Conservation (phyloP, 2,329 filamentous ascomycete genomes). For the Fusarium decemcellulare region DNA sequence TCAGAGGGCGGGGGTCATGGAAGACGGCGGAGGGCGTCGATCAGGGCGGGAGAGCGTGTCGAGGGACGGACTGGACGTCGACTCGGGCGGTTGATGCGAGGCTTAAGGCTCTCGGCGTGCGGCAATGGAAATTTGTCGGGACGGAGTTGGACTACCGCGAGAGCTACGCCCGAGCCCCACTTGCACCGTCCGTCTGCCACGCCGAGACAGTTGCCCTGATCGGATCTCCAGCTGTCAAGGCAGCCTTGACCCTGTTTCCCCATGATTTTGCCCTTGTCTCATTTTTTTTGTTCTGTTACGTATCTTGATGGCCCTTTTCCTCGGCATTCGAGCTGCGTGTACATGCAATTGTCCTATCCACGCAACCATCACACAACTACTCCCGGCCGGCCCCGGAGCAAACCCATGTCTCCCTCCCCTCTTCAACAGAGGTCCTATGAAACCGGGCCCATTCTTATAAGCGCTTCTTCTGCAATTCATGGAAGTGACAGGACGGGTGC, state of each 20-base stretch:
- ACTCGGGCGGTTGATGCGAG: slow-evolving; percentile 21
- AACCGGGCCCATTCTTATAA: background rate
- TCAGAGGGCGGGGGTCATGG: slow-evolving; percentile 7
- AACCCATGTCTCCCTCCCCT: background rate
- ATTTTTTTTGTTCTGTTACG: background rate
- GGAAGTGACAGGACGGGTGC: background rate
- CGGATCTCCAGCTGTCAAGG: too few relatives aligned
- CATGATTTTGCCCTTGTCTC: background rate
- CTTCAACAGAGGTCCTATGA: background rate
- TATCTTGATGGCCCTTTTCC: background rate
- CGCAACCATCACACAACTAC: too few relatives aligned
- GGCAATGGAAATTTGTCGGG: slow-evolving; percentile 47
- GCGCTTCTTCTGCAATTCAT: background rate
- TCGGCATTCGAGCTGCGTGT: background rate
- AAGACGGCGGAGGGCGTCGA: background rate
- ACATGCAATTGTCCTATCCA: too few relatives aligned
- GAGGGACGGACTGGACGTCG: slow-evolving; percentile 16
- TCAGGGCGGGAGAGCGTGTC: slow-evolving; percentile 6
- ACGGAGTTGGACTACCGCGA: slow-evolving; percentile 47
- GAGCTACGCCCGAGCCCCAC: slow-evolving; percentile 41
- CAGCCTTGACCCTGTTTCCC: slow-evolving; percentile 1
- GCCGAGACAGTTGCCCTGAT: background rate
- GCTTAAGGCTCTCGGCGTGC: slow-evolving; percentile 41
- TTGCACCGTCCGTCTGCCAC: background rate
- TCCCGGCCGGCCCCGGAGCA: slow-evolving; percentile 11